Percentiles rank a stretch among this genome's conserved stretches.
These are phyloP conservation scores for Pythium plurisporium DNA, from an alignment of 352 stramenopile species.

Conservation along the genomic window DNA sequence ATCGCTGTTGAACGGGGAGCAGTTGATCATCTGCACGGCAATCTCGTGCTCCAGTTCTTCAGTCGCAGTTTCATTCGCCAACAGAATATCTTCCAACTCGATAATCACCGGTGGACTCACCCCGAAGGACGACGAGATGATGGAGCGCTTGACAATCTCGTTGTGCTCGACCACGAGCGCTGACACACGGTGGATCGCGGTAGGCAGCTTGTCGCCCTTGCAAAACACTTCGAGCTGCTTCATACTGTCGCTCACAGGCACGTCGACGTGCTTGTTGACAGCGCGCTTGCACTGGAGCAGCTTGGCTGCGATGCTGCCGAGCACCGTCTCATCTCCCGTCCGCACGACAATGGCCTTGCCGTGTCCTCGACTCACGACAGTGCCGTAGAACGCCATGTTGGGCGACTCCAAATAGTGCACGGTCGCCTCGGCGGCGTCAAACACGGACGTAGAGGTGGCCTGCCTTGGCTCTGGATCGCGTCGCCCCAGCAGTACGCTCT, in stretches of 20 bases:
- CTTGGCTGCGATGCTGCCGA: slow-evolving; percentile 36
- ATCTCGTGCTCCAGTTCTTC: slow-evolving; percentile 51
- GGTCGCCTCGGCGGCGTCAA: slow-evolving; percentile 32
- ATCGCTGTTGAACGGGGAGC: slow-evolving; percentile 30
- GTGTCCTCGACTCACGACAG: slow-evolving; percentile 30
- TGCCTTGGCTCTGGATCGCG: slow-evolving; percentile 21
- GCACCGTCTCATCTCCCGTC: slow-evolving; percentile 39
- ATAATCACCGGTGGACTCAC: slow-evolving; percentile 38
- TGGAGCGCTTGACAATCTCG: slow-evolving; percentile 38
- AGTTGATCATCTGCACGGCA: slow-evolving; percentile 34
- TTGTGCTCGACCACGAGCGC: slow-evolving; percentile 43
- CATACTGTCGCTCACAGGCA: slow-evolving; percentile 34
- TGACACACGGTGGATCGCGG: slow-evolving; percentile 33
- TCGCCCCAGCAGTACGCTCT: slow-evolving; percentile 30
- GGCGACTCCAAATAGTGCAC: slow-evolving; percentile 44
- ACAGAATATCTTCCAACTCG: slow-evolving; percentile 35
- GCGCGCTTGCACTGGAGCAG: slow-evolving; percentile 25
- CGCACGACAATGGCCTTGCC: slow-evolving; percentile 50
- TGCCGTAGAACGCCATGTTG: slow-evolving; percentile 57
- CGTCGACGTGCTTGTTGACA: slow-evolving; percentile 23
- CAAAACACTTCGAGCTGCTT: slow-evolving; percentile 42
- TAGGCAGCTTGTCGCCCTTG: slow-evolving; percentile 33
- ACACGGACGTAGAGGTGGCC: slow-evolving; percentile 36
- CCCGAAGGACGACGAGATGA: slow-evolving; percentile 40
- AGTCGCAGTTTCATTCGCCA: slow-evolving; percentile 34